Base-by-base conservation (phyloP, 2,329 filamentous ascomycete genomes). In the Alternaria sp. region DNA sequence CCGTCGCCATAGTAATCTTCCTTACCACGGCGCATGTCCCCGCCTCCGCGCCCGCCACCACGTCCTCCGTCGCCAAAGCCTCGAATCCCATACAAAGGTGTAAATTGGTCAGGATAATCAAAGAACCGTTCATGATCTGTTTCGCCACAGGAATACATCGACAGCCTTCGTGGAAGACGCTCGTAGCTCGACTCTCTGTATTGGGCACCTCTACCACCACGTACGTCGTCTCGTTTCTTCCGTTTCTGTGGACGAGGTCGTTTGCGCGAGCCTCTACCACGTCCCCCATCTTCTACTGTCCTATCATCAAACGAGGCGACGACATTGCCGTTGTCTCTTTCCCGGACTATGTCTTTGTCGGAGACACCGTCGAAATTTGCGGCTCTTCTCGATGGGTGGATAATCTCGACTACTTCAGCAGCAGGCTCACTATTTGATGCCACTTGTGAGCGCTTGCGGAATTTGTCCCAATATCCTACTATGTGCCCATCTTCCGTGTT, bases 301-400 rank as follows among this genome's bases (percentile, higher is more conserved):
- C 4, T 26, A 11, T 48, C 21, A 21, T 48, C 10, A 3, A 45
- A 29, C 21, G 9, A 11, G 33, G 11, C 11, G 13, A 28, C 14
- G 29, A 33, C 11, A 34, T n/a, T 7, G 10, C n/a, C 36, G 13
- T 41, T 24, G 29, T 14, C 23, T 23, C 11, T 23, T n/a, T 11
- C 13, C 26, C 44, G 17, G 6, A 48, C 2, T 3, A 17, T 31
- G 36, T 17, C 9, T 14, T 31, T 51, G 10, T 44, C 24, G 8
- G 5, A 7, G 34, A 26, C 21, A n/a, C 24, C 10, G 6, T 55
- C 44, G 28, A 49, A 26, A 6, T 31, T 45, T 14, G 45, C 31
- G 21, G 51, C 33, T 28, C n/a, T 39, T 41, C 39, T 51, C 4
- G 56, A 51, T 31, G 46, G 28, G 9, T 51, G 37, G 24, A 28